phyloP scores from a whole-genome alignment of 768 basidiomycete species.

The Exsudoporus frostii region DNA sequence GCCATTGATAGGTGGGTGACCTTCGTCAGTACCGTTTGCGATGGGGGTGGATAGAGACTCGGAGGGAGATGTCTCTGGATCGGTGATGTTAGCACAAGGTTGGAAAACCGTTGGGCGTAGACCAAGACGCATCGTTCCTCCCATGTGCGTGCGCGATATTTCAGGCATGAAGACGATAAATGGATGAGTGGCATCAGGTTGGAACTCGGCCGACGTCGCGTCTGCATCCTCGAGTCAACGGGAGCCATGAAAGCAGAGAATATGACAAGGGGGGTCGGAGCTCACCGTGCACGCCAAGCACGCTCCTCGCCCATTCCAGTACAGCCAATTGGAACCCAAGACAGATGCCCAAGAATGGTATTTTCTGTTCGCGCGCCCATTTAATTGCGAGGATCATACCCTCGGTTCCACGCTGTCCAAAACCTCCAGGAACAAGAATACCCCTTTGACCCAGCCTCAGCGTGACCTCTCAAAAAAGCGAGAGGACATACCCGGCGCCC shows the following conservation, averaged over 20 bases:
- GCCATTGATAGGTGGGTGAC: slow-evolving; percentile 4
- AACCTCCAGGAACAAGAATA: slow-evolving; percentile 96
- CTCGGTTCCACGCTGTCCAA: slow-evolving; percentile 89
- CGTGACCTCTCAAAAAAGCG: not conserved
- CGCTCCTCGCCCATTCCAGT: slow-evolving; percentile 88
- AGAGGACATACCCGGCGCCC: slow-evolving; percentile 66
- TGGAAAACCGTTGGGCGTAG: slow-evolving; percentile 94
- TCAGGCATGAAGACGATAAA: slow-evolving; percentile 98
- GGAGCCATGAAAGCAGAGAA: not conserved
- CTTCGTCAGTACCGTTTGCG: slow-evolving; percentile 1
- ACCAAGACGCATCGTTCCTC: slow-evolving; percentile 99
- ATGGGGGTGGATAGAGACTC: slow-evolving; percentile 7
- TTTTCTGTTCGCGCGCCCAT: slow-evolving; percentile 91
- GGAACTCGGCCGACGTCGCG: slow-evolving; percentile 85
- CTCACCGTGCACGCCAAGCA: slow-evolving; percentile 67
- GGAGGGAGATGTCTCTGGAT: slow-evolving; percentile 12
- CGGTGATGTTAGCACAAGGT: slow-evolving; percentile 27
- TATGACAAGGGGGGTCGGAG: not conserved
- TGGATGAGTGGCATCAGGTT: slow-evolving; percentile 56
- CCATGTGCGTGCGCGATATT: slow-evolving; percentile 96
- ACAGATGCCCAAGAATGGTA: slow-evolving; percentile 96
- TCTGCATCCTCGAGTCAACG: slow-evolving; percentile 40
- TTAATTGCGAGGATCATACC: slow-evolving; percentile 99
- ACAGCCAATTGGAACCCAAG: slow-evolving; percentile 97
- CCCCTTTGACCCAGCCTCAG: slow-evolving; percentile 52